phyloP scores from a whole-genome alignment of 164 flowering plant genomes.

The Stephania japonica region DNA sequence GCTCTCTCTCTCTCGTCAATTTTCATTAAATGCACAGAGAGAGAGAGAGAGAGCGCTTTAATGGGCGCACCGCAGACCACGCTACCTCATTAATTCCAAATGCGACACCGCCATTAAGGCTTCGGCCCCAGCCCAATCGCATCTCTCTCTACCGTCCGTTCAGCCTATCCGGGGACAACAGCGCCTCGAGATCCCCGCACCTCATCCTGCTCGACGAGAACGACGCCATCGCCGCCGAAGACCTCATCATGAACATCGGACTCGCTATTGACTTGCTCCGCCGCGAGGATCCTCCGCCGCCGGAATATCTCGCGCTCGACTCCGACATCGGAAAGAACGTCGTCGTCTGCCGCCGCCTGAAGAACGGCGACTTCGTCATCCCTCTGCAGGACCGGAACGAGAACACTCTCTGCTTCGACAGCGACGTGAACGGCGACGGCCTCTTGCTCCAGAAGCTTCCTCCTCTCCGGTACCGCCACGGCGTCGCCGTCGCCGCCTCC shows the following conservation, averaged over 20 bases:
- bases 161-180: slow-evolving; percentile 85
- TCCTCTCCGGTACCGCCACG: slow-evolving; percentile 61
- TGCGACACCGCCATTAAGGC: slow-evolving; percentile 16
- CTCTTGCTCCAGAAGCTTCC: slow-evolving; percentile 63
- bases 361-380: slow-evolving; percentile 72
- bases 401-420: slow-evolving; percentile 63
- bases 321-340: slow-evolving; percentile 75
- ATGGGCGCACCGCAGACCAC: slow-evolving; percentile 11
- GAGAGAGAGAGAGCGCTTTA: background rate
- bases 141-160: slow-evolving; percentile 22
- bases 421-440: slow-evolving; percentile 65
- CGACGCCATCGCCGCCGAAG: slow-evolving; percentile 29
- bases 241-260: slow-evolving; percentile 57
- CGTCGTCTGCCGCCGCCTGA: slow-evolving; percentile 41
- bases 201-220: slow-evolving; percentile 76
- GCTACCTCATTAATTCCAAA: slow-evolving; percentile 18
- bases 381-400: slow-evolving; percentile 68
- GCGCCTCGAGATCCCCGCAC: slow-evolving; percentile 95
- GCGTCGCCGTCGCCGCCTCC: slow-evolving; percentile 74
- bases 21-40: slow-evolving; percentile 15
- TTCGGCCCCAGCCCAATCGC: slow-evolving; percentile 14
- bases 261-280: slow-evolving; percentile 73
- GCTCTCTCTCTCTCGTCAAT: slow-evolving; percentile 14
- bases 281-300: slow-evolving; percentile 55
- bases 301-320: slow-evolving; percentile 39